Percentiles rank a stretch among this genome's conserved stretches.
Evolutionary conservation across 139 green algal species (phyloP).

Genomic region (Tetratostichococcus sp.): DNA sequence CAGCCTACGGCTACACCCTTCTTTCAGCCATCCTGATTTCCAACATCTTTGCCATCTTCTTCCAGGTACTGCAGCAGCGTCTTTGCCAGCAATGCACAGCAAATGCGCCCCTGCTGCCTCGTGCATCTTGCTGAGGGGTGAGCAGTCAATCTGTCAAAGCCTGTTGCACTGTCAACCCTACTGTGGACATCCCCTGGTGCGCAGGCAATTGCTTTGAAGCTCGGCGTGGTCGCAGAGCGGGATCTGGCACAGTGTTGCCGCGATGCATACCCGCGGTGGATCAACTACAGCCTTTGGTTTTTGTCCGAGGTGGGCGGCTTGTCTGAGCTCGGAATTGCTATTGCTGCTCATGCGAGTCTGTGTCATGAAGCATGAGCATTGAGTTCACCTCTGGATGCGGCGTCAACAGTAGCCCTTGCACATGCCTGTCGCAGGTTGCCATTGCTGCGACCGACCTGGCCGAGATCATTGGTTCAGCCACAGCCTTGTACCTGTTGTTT

Average conservation of each 20-base stretch:
- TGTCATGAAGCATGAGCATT: no score
- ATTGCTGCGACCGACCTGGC: slow-evolving; percentile 63
- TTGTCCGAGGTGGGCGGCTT: slow-evolving; percentile 26
- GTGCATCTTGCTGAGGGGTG: no score
- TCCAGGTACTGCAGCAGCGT: slow-evolving; percentile 24
- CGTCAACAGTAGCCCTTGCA: background rate
- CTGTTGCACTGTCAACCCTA: no score
- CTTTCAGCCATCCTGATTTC: slow-evolving; percentile 52
- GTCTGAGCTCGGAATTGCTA: no score
- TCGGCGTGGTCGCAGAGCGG: slow-evolving; percentile 42
- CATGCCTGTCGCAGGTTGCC: slow-evolving; percentile 18
- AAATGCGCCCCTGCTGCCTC: no score
- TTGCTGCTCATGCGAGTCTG: no score
- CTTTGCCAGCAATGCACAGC: no score
- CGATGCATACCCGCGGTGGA: slow-evolving; percentile 40
- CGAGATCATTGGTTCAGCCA: slow-evolving; percentile 44
- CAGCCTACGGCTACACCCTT: slow-evolving; percentile 46
- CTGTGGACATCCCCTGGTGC: background rate
- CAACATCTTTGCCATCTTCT: slow-evolving; percentile 46
- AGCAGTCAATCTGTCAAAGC: no score
- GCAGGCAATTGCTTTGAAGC: slow-evolving; percentile 39
- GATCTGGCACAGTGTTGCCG: slow-evolving; percentile 56
- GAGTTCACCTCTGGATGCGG: no score
- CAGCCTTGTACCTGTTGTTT: slow-evolving; percentile 43
- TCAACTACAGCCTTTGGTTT: slow-evolving; percentile 45